Evolutionary conservation across 2,329 filamentous ascomycete genomes (phyloP).

Genomic region (Colletotrichum agaves): DNA sequence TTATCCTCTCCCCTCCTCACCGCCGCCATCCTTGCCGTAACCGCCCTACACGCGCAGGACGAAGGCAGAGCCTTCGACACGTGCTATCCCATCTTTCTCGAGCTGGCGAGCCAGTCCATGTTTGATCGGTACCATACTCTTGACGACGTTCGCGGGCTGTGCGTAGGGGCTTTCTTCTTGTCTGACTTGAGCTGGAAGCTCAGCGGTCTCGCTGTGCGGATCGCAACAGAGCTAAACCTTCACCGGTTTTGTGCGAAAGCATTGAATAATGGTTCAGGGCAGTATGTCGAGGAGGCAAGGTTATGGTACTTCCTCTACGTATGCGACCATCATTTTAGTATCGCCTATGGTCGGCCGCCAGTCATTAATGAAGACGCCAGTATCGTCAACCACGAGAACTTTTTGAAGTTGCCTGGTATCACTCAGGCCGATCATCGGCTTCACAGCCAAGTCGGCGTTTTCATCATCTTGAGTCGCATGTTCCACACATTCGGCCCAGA

Average conservation of each 20-base stretch:
- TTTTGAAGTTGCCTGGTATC: slow-evolving; percentile 61
- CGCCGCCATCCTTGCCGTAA: slow-evolving; percentile 47
- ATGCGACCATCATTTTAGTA: slow-evolving; percentile 74
- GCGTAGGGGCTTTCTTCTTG: slow-evolving; percentile 73
- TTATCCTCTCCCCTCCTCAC: slow-evolving; percentile 45
- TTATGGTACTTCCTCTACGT: slow-evolving; percentile 74
- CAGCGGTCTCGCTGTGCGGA: slow-evolving; percentile 67
- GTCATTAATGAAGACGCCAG: slow-evolving; percentile 68
- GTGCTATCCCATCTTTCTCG: slow-evolving; percentile 68
- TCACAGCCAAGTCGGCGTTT: slow-evolving; percentile 68
- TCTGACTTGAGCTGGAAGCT: slow-evolving; percentile 67
- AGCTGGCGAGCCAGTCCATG: slow-evolving; percentile 66
- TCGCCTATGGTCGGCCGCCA: slow-evolving; percentile 68
- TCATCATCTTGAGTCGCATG: slow-evolving; percentile 68
- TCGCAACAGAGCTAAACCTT: slow-evolving; percentile 67
- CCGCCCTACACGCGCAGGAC: slow-evolving; percentile 45
- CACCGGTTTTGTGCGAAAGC: slow-evolving; percentile 64
- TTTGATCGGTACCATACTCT: slow-evolving; percentile 64
- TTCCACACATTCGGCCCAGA: slow-evolving; percentile 69
- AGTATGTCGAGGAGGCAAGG: slow-evolving; percentile 65
- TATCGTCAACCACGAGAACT: slow-evolving; percentile 66
- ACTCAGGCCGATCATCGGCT: slow-evolving; percentile 65
- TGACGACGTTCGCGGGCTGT: slow-evolving; percentile 69
- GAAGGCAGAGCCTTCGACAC: slow-evolving; percentile 61
- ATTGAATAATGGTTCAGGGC: slow-evolving; percentile 52